phyloP scores from a whole-genome alignment of 192 early-diverging fungal species.

The Backusella tuberculispora region DNA sequence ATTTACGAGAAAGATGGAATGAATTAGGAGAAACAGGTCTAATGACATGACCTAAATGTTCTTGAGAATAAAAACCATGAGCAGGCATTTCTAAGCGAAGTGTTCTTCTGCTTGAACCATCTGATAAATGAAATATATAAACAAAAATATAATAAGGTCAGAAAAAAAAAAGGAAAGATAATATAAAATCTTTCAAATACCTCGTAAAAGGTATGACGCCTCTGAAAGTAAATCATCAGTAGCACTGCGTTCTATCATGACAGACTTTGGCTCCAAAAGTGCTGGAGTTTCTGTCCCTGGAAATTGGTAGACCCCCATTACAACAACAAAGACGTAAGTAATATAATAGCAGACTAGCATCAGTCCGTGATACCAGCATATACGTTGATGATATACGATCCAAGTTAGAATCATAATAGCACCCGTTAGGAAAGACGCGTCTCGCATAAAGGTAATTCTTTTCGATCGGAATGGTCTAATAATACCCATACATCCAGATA shows the following conservation, averaged over 20 bases:
- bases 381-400: conserved; percentile 56
- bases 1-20: conserved; percentile 1
- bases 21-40: conserved; percentile 34
- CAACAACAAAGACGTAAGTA: conserved; percentile 61
- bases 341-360: conserved; percentile 60
- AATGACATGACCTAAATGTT: conserved; percentile 40
- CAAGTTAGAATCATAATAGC: conserved; percentile 57
- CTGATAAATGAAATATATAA: conserved; percentile 15
- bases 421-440: conserved; percentile 74
- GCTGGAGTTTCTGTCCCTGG: conserved; percentile 10
- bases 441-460: conserved; percentile 71
- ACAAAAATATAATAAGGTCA: neutral
- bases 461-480: conserved; percentile 75
- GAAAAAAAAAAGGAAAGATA: neutral
- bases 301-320: conserved; percentile 34
- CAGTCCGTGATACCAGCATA: conserved; percentile 55
- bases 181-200: neutral
- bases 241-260: neutral
- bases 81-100: conserved; percentile 24
- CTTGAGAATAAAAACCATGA: conserved; percentile 24
- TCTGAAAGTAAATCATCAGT: conserved; percentile 23
- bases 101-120: neutral
- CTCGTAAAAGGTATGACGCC: conserved; percentile 25
- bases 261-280: conserved; percentile 13
- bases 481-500: conserved; percentile 82